These are phyloP conservation scores for Tuber magnatum DNA, from an alignment of 495 filamentous ascomycete genomes.

Conservation along the genomic window DNA sequence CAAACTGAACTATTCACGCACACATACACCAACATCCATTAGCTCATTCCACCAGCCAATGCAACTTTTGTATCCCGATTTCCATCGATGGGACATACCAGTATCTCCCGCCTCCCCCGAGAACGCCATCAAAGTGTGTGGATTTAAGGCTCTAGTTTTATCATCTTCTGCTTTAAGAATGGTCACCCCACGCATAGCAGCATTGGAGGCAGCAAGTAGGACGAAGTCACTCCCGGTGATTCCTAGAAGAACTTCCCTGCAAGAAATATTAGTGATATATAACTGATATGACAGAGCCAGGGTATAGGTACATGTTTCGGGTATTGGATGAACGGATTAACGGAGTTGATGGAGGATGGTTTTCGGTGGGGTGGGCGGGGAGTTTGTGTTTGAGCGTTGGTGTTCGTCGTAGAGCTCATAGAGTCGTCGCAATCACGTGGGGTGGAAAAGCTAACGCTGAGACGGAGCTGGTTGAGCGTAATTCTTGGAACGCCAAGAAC, in stretches of 20 bases:
- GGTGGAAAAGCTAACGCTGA: neutral
- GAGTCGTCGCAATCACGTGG: neutral
- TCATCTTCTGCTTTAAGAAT: constrained; percentile 94
- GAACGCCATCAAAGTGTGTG: constrained; percentile 93
- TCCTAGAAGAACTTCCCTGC: constrained; percentile 93
- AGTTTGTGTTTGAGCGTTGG: neutral
- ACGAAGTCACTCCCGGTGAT: constrained; percentile 99
- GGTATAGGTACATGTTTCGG: neutral
- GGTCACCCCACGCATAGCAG: constrained; percentile 91
- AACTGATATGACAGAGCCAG: neutral
- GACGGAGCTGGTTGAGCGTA: neutral
- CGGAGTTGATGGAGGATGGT: neutral
- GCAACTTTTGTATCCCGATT: neutral
- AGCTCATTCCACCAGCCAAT: constrained; percentile 2
- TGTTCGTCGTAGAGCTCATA: neutral
- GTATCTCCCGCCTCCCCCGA: constrained; percentile 95
- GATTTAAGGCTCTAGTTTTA: constrained; percentile 85
- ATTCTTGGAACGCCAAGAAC: neutral
- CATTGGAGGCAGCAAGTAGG: constrained; percentile 93
- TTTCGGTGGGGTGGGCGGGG: neutral
- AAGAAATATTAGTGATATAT: constrained; percentile 3
- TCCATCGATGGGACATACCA: constrained; percentile 49
- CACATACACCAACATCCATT: constrained; percentile 41
- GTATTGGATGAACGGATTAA: neutral
- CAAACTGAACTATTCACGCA: constrained; percentile 74